phyloP scores from a whole-genome alignment of 2,329 filamentous ascomycete species.

The Tolypocladium album region DNA sequence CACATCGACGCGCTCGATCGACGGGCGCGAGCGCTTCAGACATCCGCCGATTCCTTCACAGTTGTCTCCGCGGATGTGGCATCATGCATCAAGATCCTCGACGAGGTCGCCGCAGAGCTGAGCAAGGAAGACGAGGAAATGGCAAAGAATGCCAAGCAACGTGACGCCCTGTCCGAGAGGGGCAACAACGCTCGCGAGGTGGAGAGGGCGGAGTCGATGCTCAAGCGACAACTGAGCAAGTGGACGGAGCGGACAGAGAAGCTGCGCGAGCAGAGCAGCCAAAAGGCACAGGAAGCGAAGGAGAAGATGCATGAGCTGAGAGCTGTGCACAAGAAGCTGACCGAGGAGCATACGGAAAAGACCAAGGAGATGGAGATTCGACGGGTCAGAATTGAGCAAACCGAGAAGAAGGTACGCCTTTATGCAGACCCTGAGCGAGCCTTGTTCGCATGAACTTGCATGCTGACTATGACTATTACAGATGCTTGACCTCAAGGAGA shows the following conservation, averaged over 20 bases:
- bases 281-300: constrained; percentile 73
- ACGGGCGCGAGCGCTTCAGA: constrained; percentile 80
- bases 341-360: constrained; percentile 77
- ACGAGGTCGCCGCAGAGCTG: constrained; percentile 77
- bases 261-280: constrained; percentile 66
- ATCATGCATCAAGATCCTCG: constrained; percentile 77
- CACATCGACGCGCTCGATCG: constrained; percentile 84
- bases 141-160: constrained; percentile 66
- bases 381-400: constrained; percentile 91
- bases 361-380: constrained; percentile 85
- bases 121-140: constrained; percentile 87
- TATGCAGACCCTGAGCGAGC: neutral
- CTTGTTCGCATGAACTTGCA: constrained; percentile 3
- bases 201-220: constrained; percentile 73
- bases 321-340: constrained; percentile 66
- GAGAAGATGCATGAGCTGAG: constrained; percentile 85
- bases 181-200: constrained; percentile 87
- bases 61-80: constrained; percentile 79
- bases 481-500: constrained; percentile 97
- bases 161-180: constrained; percentile 78
- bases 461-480: constrained; percentile 25
- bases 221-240: constrained; percentile 74
- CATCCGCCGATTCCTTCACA: constrained; percentile 79
- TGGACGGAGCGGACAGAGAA: constrained; percentile 82
- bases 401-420: constrained; percentile 79